Evolutionary conservation across 2,329 filamentous ascomycete species (phyloP), one percentile per base, ranked within the genome.

Genomic region (Verticillium klebahnii): DNA sequence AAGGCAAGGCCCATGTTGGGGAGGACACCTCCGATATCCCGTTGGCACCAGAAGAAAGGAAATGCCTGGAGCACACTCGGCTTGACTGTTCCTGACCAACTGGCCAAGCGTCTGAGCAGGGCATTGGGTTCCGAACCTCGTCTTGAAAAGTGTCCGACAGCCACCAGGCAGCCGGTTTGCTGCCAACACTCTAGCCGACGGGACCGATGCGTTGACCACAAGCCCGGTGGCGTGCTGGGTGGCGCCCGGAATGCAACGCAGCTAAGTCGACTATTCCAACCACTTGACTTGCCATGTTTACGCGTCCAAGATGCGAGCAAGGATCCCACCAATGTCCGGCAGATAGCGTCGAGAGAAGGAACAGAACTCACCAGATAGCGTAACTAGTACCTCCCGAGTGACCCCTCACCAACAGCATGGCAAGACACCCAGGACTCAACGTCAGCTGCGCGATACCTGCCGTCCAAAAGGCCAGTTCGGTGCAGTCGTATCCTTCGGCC

Each of bases 391-490:
- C 82, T 3, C 81, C 78, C 19, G 79, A 80, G 66, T 82, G 80
- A 1, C 77, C 75, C 59, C 81, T 71, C 23, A 78, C 72, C 12
- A 80, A 59, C 50, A 83, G 69, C 76, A 81, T 80, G 25, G 74
- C 73, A 60, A 82, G 63, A 7, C 76, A 75, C 29, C 72, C 70
- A 2, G 72, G 71, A 60, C 78, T 81, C 52, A 75, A 69, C 11
- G 75, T 67, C 59, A 79, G 69, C 67, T 83, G 80, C 31, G 74
- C 73, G 17, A 79, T 67, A 37, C 77, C 76, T 1, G 79, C 79
- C 8, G 78, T 79, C 78, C 80, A 83, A 60, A 76, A 82, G 1
- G 77, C 76, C 67, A 83, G 65, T 70, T 84, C 82, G 2, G 80
- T 81, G 34, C 77, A 79, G 69, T 84, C 82, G 36, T 71, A 74